Evolutionary conservation across 371 early-diverging fungal genomes (phyloP), one percentile per base, ranked within the genome.

Genomic region (Circinella umbellata): DNA sequence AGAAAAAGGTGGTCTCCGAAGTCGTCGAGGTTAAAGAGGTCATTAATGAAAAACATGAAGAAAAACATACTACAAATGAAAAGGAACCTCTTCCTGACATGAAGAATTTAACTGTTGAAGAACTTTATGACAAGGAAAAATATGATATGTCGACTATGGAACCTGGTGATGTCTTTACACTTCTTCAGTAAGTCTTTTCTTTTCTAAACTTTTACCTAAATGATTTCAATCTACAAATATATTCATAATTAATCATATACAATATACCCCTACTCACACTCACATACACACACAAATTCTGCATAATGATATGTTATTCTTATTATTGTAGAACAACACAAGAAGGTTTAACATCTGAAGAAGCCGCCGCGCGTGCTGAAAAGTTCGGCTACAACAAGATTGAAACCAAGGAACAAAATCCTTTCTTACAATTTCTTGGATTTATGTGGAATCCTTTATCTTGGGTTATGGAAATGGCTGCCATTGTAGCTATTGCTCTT

Each of bases 401-500:
- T 34, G 90, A 90, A 72, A 83, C 92, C 67, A 91, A 90, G 81
- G 91, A 91, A 78, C 74, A 89, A 73, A 95, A 91, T 79, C 94
- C 94, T 3, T 64, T 95, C 73, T 75, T 94, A 70, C 90, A 92
- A 85, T 96, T 96, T 86, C 85, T 95, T 67, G 88, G 92, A 66
- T 96, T 94, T 86, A 91, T 92, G 91, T 90, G 91, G 91, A 91
- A 91, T 70, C 91, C 93, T 55, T 85, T 92, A 34, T 91, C 93
- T 15, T 92, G 90, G 88, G 91, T 92, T 64, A 92, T 92, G 91
- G 93, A 92, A 74, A 90, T 90, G 53, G 92, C 93, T 64, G 91
- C 91, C 14, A 69, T 91, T 49, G 91, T 92, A 20, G 88, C 93
- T 64, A 91, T 91, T 70, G 91, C 81, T 35, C 81, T 92, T 42